Evolutionary conservation across 345 rosid genomes (phyloP), one percentile per base, ranked within the genome.

Genomic region (Populus pruinosa): DNA sequence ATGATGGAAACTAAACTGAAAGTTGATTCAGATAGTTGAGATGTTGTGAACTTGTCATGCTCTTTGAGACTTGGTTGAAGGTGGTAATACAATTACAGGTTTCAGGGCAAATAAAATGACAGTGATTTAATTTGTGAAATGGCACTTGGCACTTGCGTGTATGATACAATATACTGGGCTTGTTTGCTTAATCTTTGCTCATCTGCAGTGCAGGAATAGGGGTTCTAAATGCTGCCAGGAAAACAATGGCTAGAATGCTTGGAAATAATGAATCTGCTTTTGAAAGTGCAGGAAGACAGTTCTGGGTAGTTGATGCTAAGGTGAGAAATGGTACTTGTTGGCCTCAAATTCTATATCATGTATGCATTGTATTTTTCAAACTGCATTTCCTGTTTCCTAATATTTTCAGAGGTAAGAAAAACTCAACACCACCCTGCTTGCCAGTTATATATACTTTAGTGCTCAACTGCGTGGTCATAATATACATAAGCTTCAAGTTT

Each of bases 221-320:
- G 80, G 99, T 95, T 82, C 88, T 95, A 25, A 95, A 95, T 88
- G 91, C 97, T 81, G 98, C 99, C 21, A 91, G 96, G 88, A 92
- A 93, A 86, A 95, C 99, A 69, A 95, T 95, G 99, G 99, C 94
- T 72, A 88, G 98, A 85, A 92, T 93, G 99, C 83, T 93, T 83
- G 99, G 98, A 75, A 90, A 95, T 82, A 95, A 77, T 78, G 90
- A 87, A 84, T 76, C 86, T 75, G 98, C 99, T 23, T 93, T 93
- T 88, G 96, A 88, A 59, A 90, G 97, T 87, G 94, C 99, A 39
- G 85, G 88, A 75, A 92, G 97, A 83, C 99, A 95, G 79, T 95
- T 95, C 79, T 95, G 99, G 99, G 93, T 93, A 65, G 98, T 93
- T 79, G 99, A 95, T 88, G 99, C 99, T 64, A 79, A 93, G 89